Evolutionary conservation across 768 basidiomycete genomes (phyloP).

Genomic region (Roridomyces roridus): DNA sequence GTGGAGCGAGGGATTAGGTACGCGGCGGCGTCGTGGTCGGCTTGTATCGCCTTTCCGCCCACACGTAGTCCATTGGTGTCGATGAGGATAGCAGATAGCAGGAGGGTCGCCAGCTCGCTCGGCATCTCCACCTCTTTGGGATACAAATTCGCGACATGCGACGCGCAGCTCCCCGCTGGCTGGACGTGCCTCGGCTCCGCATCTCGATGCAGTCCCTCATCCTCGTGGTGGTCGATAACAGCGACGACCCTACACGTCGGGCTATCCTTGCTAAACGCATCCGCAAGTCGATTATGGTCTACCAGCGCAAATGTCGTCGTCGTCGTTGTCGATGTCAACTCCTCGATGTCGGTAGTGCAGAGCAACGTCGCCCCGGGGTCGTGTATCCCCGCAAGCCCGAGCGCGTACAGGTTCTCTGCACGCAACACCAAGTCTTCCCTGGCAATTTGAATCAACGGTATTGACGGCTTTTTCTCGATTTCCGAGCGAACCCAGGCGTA

Average conservation of each 20-base stretch:
- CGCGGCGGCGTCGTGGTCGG: slow-evolving; percentile 68
- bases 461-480: slow-evolving; percentile 55
- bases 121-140: slow-evolving; percentile 48
- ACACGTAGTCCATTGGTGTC: slow-evolving; percentile 84
- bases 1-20: slow-evolving; percentile 70
- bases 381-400: slow-evolving; percentile 62
- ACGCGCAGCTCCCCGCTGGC: slow-evolving; percentile 84
- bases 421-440: slow-evolving; percentile 77
- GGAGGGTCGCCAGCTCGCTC: slow-evolving; percentile 73
- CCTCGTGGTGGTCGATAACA: slow-evolving; percentile 91
- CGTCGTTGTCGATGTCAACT: slow-evolving; percentile 32
- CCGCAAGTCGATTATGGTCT: slow-evolving; percentile 83
- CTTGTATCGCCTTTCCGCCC: slow-evolving; percentile 75
- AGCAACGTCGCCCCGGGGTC: slow-evolving; percentile 62
- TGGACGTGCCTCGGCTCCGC: slow-evolving; percentile 72
- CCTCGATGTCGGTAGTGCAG: slow-evolving; percentile 69
- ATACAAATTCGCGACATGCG: slow-evolving; percentile 47
- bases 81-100: slow-evolving; percentile 81
- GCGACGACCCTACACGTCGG: no score
- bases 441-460: slow-evolving; percentile 77
- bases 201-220: slow-evolving; percentile 72
- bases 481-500: slow-evolving; percentile 79
- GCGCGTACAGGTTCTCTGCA: slow-evolving; percentile 85
- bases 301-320: slow-evolving; percentile 78
- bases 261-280: no score